Conservation (phyloP, 352 stramenopile genomes). For the Globisporangium paroecandrum region DNA sequence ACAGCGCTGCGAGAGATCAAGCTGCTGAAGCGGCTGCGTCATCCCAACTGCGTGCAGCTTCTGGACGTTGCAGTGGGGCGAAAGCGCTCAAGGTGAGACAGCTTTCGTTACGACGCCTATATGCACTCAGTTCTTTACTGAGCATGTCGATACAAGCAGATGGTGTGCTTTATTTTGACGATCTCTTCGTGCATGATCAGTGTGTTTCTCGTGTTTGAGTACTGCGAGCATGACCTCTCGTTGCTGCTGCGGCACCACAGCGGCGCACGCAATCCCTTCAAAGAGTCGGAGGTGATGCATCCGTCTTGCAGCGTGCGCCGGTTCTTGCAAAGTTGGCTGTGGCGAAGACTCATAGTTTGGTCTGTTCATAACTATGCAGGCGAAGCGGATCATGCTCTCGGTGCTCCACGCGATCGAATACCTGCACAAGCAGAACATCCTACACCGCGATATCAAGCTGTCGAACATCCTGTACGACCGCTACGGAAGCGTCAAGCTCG, state of each 20-base stretch:
- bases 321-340: not conserved
- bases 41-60: slow-evolving; percentile 73
- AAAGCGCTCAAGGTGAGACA: slow-evolving; percentile 50
- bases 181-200: slow-evolving; percentile 20
- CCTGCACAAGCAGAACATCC: slow-evolving; percentile 76
- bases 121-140: not conserved
- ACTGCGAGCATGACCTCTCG: slow-evolving; percentile 84
- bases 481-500: slow-evolving; percentile 58
- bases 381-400: slow-evolving; percentile 90
- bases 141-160: not conserved
- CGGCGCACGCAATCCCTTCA: slow-evolving; percentile 61
- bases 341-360: not conserved
- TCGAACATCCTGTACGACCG: slow-evolving; percentile 92
- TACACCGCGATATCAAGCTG: slow-evolving; percentile 95
- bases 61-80: slow-evolving; percentile 68
- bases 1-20: slow-evolving; percentile 78
- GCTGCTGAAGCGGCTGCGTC: slow-evolving; percentile 58
- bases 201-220: slow-evolving; percentile 91
- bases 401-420: slow-evolving; percentile 68
- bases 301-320: not conserved
- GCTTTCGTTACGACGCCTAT: not conserved
- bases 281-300: slow-evolving; percentile 50
- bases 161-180: not conserved
- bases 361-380: not conserved
- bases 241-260: slow-evolving; percentile 58